Base-by-base conservation (phyloP, 2,329 filamentous ascomycete genomes). In the Ceratocystis eucalypticola region DNA sequence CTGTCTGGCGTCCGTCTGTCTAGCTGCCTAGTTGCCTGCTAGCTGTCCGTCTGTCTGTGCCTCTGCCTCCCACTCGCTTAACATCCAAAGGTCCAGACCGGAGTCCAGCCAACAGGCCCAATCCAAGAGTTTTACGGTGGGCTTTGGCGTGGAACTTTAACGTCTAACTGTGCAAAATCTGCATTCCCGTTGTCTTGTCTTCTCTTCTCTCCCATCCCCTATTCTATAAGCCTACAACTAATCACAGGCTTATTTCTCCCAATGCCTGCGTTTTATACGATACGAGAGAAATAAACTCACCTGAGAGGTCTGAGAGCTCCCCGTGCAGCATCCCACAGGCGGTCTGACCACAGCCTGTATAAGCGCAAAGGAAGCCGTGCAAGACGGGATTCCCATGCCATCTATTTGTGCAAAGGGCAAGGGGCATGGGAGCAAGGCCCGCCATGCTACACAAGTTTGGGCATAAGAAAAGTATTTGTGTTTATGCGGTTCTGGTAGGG, bases 201-300 rank as follows among this genome's bases (percentile, higher is more conserved):
- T 12, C 10, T 50, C 6, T 20, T 22, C n/a, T 20, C 17, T n/a
- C n/a, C 20, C 6, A 20, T 53, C 48, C 48, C 48, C 48, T 22
- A 7, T 48, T 48, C 7, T 48, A 22, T 22, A 8, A 17, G 46
- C 7, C n/a, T 20, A 22, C 12, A 15, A 33, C 22, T 10, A 22
- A 33, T n/a, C 10, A 7, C n/a, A 8, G n/a, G 2, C 22, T 50
- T 7, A 7, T 50, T 50, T 5, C 7, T 22, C 12, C n/a, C n/a
- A 20, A 12, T 22, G n/a, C 46, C n/a, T 50, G 46, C n/a, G 4
- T 50, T 5, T 50, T 50, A 50, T 22, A 30, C 15, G 28, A 33
- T 57, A 57, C 53, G 28, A 57, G 53, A 57, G 17, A 57, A 57
- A 57, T 57, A 57, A 57, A 57, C 28, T 57, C 53, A 30, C 22